Base-by-base conservation (phyloP, 257 asterid genomes). In the Rhazya stricta region DNA sequence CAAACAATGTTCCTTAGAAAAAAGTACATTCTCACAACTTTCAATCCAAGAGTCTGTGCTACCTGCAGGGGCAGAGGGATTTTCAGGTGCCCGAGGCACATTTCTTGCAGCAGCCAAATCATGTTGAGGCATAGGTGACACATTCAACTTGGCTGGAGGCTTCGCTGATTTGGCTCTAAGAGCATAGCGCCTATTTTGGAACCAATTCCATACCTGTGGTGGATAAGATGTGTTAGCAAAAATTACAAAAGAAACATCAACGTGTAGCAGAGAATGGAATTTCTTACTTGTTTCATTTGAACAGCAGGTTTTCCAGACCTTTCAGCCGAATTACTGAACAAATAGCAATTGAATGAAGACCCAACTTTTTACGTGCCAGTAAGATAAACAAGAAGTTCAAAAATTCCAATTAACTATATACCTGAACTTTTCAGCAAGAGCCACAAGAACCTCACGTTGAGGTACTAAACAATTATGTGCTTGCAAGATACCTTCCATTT, bases 381-480 rank as follows among this genome's bases (percentile, higher is more conserved):
- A 65, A 68, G 41, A 39, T 56, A 9, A 51, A 67, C 36, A 8
- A 60, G 27, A 56, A 43, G 45, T 77, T 5, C 25, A 46, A 58
- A 21, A 42, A 1, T 42, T 65, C 56, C 53, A 65, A 65, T 16
- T 34, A 74, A 48, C n/a, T 27, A 45, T 53, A 61, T 77, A 91
- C 98, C 97, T 91, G 78, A 94, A 94, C 82, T 90, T 91, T 65
- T 86, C 90, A 62, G 98, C 96, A 80, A 94, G 96, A 81, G 91
- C 84, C n/a, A 81, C 91, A 9, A 91, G 93, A 79, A 89, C 67
- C 77, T 94, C 97, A 5, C 96, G 97, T 13, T 88, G 58, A 7
- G 98, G 98, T 70, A 94, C 90, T 57, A 85, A 77, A 69, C 76
- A 82, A 62, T 87, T 82, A 87, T 94, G 94, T 60, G 88, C 98